These are phyloP conservation scores for Selaginella tamariscina DNA, from an alignment of 75 land plant genomes.

Conservation along the genomic window DNA sequence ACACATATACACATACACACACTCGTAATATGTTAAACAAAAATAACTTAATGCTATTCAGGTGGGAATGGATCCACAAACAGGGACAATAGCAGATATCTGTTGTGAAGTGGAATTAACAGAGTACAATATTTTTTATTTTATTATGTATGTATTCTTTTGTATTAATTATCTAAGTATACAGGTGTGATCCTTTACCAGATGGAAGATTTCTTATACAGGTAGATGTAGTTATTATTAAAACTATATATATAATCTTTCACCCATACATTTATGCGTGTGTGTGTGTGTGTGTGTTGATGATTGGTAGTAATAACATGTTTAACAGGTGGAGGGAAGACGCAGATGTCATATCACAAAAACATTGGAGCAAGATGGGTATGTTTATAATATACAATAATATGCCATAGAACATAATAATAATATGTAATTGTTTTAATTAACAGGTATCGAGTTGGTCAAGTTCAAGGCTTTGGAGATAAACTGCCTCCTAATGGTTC, in stretches of 20 bases:
- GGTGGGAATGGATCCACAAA: constrained; percentile 72
- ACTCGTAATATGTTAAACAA: no score
- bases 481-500: constrained; percentile 36
- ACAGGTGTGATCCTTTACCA: constrained; percentile 91
- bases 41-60: constrained; percentile 17
- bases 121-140: constrained; percentile 51
- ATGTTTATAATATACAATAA: no score
- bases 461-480: constrained; percentile 86
- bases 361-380: constrained; percentile 99
- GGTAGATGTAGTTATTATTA: constrained; percentile 23
- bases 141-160: constrained; percentile 23
- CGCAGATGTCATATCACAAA: constrained; percentile 54
- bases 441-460: constrained; percentile 80
- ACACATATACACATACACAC: no score
- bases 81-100: constrained; percentile 63
- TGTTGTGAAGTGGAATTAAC: constrained; percentile 97
- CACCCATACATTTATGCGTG: neutral
- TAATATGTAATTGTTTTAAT: neutral
- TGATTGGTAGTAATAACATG: neutral
- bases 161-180: constrained; percentile 5
- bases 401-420: no score
- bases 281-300: neutral
- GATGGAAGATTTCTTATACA: constrained; percentile 90
- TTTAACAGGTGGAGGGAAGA: constrained; percentile 66
- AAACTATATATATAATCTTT: no score